phyloP scores from a whole-genome alignment of 164 flowering plant genomes.

The Annona cherimola region DNA sequence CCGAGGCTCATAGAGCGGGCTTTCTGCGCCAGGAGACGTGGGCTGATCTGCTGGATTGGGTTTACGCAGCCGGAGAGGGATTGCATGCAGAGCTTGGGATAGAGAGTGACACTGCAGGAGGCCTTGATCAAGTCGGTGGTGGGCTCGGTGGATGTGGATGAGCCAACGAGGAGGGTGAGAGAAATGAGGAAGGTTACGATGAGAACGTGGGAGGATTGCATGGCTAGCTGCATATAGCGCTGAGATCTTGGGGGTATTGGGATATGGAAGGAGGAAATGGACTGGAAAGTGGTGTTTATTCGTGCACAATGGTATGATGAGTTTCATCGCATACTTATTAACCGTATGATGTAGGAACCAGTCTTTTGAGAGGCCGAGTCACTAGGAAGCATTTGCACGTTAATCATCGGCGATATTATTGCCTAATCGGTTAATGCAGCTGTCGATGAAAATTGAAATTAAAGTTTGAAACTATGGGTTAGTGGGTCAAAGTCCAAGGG shows the following conservation, averaged over 20 bases:
- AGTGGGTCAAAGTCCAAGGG: too few relatives aligned
- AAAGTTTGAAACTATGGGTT: too few relatives aligned
- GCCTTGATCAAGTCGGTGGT: slow-evolving; percentile 20
- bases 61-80: slow-evolving; percentile 19
- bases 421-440: too few relatives aligned
- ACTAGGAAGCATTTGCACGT: too few relatives aligned
- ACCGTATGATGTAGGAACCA: too few relatives aligned
- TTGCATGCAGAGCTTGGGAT: slow-evolving; percentile 22
- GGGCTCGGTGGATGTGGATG: neutral
- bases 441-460: too few relatives aligned
- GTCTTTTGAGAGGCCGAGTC: too few relatives aligned
- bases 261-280: neutral
- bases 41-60: slow-evolving; percentile 22
- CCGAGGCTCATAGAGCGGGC: slow-evolving; percentile 23
- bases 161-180: neutral
- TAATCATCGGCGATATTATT: too few relatives aligned
- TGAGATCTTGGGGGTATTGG: neutral
- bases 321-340: too few relatives aligned
- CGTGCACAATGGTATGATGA: too few relatives aligned
- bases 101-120: slow-evolving; percentile 25
- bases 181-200: neutral
- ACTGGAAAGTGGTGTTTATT: too few relatives aligned
- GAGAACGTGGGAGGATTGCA: neutral
- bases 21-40: slow-evolving; percentile 21
- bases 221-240: neutral